Base-by-base conservation (phyloP, 2,329 filamentous ascomycete genomes). In the Fonsecaea pugnacius region DNA sequence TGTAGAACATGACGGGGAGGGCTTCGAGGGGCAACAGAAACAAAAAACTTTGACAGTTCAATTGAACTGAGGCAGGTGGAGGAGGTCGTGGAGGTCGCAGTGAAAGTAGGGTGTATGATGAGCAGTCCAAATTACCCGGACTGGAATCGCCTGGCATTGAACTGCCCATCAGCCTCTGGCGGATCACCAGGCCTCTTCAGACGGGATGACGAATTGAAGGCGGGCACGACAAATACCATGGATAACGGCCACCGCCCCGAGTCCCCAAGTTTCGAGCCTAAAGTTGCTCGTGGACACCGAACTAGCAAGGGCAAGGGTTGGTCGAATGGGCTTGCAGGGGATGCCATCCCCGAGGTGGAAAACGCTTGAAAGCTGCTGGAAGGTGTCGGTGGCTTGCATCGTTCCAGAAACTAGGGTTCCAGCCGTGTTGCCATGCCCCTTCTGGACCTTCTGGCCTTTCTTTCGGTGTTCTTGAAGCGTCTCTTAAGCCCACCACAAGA, bases 41-140 rank as follows among this genome's bases (percentile, higher is more conserved):
- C 16, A 56, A 27, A 55, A 55, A 50, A 36, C 43, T 24, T 33
- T 48, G 43, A 48, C 43, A 24, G 43, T 48, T 27, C 43, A 24
- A 10, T 48, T 27, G 43, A 48, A 48, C 21, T 48, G 43, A 30
- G 40, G 43, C 46, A 51, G 46, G 12, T 50, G 57, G 32, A 36
- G 43, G 55, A 58, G 21, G 9, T 50, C 30, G 30, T 43, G 33
- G 18, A 32, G 48, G 33, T 33, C 40, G 43, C 43, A 48, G 56
- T 24, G 56, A 51, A 27, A 59, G 58, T 32, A 21, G 32, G 53
- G 58, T 60, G 58, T 60, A 53, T 60, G 58, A 60, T 60, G 58
- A 53, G 58, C 58, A 60, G 32, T 24, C 16, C 33, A 53, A 48
- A 53, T 53, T 60, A 33, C 58, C 48, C 8, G 48, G 43, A 32